Percentiles rank a stretch among this genome's conserved stretches.
phyloP scores from a whole-genome alignment of 1,139 yeast species.

The Candida dubliniensis region DNA sequence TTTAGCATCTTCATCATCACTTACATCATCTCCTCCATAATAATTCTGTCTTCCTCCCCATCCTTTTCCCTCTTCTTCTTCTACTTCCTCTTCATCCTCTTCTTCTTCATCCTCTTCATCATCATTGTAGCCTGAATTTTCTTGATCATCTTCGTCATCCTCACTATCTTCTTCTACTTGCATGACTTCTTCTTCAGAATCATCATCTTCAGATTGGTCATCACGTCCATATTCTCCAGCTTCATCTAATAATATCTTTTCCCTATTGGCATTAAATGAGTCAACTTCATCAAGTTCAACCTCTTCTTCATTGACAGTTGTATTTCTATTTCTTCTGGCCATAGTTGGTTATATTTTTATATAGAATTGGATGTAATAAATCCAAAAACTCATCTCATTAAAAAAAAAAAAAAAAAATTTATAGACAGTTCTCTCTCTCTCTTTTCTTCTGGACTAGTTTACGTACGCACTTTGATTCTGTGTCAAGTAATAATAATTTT shows the following conservation, averaged over 20 bases:
- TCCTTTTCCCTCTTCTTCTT: constrained; percentile 54
- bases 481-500: too few species aligned
- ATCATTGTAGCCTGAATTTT: too few species aligned
- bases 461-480: too few species aligned
- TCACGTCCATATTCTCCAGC: constrained; percentile 47
- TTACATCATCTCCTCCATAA: constrained; percentile 77
- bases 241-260: constrained; percentile 57
- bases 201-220: constrained; percentile 41
- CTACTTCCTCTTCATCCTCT: constrained; percentile 48
- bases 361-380: not conserved
- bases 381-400: not conserved
- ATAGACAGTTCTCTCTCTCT: not conserved
- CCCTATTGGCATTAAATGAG: constrained; percentile 65
- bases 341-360: constrained; percentile 6
- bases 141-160: constrained; percentile 33
- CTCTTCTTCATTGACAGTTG: constrained; percentile 20
- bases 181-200: constrained; percentile 33
- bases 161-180: constrained; percentile 23
- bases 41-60: constrained; percentile 86
- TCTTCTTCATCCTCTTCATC: constrained; percentile 35
- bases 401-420: not conserved
- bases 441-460: too few species aligned
- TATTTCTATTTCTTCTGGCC: constrained; percentile 17
- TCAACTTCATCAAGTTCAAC: constrained; percentile 67
- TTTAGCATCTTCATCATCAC: constrained; percentile 74